Evolutionary conservation across 108 stramenopile species (phyloP), one percentile per base, ranked within the genome.

Genomic region (Epipyxis sp.): DNA sequence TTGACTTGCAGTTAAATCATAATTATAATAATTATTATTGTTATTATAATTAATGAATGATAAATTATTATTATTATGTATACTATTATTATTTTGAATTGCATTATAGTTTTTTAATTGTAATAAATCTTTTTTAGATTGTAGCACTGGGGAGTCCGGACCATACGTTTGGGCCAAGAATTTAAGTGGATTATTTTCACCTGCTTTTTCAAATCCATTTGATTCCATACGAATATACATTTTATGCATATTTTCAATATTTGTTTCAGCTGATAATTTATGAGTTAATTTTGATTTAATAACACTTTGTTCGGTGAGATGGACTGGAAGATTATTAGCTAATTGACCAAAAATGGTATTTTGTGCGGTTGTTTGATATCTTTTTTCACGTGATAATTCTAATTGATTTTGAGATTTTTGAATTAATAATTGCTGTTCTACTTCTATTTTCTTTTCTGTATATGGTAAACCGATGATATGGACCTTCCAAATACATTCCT

Each of bases 371-470:
- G 40, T 74, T 32, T 39, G 40, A 10, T 27, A 42, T 6, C 71
- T 37, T 3, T 6, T 27, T 39, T 6, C 46, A 16, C 27, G 25
- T 6, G 71, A 74, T 3, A 3, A 10, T 10, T 74, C 50, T 10
- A 74, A 43, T 37, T 74, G 71, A 6, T 74, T 42, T 74, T 74
- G 40, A 6, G 71, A 37, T 42, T 74, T 34, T 42, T 74, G 46
- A 6, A 74, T 16, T 6, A 27, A 42, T 29, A 43, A 6, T 39
- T 74, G 46, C 16, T 42, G 44, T 30, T 54, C n/a, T 13, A 6
- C 3, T 20, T 46, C 71, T 6, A 10, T 27, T 25, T 46, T 30
- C 40, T 32, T 3, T 27, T 74, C 71, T 13, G 10, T 42, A 42
- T 6, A 42, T 6, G 71, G 71, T 6, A 74, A 25, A 34, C 41